Conservation (phyloP, 495 filamentous ascomycete species). For the Daldinia bambusicola region DNA sequence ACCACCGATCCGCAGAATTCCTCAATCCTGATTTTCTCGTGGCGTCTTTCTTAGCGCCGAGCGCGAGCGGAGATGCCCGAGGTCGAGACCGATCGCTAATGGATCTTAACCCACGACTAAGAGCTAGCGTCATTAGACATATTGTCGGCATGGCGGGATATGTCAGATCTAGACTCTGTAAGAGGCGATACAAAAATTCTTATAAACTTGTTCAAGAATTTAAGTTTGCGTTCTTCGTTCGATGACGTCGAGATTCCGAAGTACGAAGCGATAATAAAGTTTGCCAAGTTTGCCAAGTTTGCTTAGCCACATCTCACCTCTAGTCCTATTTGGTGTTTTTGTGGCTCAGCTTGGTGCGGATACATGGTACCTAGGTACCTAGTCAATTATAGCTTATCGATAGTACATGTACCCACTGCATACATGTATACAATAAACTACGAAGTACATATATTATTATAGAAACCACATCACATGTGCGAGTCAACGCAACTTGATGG, state of each 20-base stretch:
- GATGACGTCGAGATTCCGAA: background rate
- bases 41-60: constrained; percentile 17
- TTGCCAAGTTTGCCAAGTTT: background rate
- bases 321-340: too few relatives aligned
- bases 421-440: too few relatives aligned
- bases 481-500: too few relatives aligned
- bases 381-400: background rate
- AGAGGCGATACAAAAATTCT: background rate
- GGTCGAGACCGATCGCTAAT: constrained; percentile 24
- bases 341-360: too few relatives aligned
- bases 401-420: too few relatives aligned
- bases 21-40: constrained; percentile 20
- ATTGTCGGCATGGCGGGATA: constrained; percentile 7
- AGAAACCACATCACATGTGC: background rate
- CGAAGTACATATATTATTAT: too few relatives aligned
- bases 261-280: background rate
- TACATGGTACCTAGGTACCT: too few relatives aligned
- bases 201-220: background rate
- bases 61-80: constrained; percentile 15
- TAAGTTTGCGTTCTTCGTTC: background rate
- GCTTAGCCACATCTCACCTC: too few relatives aligned
- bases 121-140: constrained; percentile 2
- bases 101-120: constrained; percentile 12
- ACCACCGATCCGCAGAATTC: background rate
- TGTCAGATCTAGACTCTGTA: background rate